These are phyloP conservation scores for Wickerhamomyces subpelliculosus DNA, from an alignment of 805 yeast species.

Conservation along the genomic window DNA sequence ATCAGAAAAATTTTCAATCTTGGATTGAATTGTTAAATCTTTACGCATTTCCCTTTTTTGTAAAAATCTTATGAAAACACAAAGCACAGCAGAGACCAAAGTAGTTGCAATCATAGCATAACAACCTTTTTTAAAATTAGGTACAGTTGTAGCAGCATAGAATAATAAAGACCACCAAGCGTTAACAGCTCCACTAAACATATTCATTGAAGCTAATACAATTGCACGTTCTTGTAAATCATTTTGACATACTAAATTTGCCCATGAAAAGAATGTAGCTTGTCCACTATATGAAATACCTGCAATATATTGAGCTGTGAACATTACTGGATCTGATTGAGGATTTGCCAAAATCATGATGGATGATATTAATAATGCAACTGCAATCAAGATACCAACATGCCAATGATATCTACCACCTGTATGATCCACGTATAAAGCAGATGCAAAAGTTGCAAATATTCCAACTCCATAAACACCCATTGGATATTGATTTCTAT, in stretches of 20 bases:
- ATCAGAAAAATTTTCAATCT: no score
- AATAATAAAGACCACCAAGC: conserved; percentile 60
- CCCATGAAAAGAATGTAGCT: conserved; percentile 58
- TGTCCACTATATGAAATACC: conserved; percentile 55
- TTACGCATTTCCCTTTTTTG: conserved; percentile 41
- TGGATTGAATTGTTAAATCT: no score
- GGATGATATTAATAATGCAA: conserved; percentile 36
- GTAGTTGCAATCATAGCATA: conserved; percentile 53
- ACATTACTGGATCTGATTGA: conserved; percentile 29
- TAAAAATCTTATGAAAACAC: conserved; percentile 33
- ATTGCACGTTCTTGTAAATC: conserved; percentile 60
- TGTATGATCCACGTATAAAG: conserved; percentile 36
- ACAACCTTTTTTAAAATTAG: conserved; percentile 44
- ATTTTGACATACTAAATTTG: conserved; percentile 48
- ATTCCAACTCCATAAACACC: conserved; percentile 49
- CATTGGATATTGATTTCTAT: conserved; percentile 47
- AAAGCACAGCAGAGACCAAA: conserved; percentile 33
- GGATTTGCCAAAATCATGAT: conserved; percentile 41
- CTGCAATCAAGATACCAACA: conserved; percentile 38
- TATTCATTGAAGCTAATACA: conserved; percentile 59
- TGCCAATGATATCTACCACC: conserved; percentile 43
- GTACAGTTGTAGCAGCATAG: conserved; percentile 45
- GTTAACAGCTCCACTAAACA: conserved; percentile 55
- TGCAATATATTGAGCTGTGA: conserved; percentile 48
- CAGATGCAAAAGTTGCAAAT: conserved; percentile 35